phyloP scores from a whole-genome alignment of 257 asterid genomes.

The Nicotiana attenuata region DNA sequence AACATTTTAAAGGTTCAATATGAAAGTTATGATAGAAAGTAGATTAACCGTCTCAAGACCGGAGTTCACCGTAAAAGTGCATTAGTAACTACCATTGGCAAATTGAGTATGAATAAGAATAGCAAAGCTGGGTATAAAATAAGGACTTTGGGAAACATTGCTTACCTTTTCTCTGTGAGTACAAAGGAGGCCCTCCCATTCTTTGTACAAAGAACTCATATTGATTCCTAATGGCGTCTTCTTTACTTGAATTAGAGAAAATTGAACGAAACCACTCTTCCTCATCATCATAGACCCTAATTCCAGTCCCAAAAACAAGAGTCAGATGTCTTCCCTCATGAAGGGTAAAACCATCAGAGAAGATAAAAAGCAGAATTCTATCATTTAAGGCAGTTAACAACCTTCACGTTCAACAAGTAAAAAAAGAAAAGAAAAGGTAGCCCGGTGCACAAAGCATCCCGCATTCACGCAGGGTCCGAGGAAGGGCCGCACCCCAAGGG shows the following conservation, averaged over 20 bases:
- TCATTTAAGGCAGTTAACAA: background rate
- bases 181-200: conserved; percentile 97
- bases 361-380: background rate
- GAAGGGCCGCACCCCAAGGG: too few species aligned
- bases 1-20: background rate
- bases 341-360: background rate
- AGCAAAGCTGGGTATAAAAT: background rate
- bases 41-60: background rate
- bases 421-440: too few species aligned
- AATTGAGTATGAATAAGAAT: background rate
- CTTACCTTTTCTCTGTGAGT: conserved; percentile 78
- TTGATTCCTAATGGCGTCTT: conserved; percentile 95
- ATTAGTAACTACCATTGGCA: background rate
- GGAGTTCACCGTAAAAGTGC: background rate
- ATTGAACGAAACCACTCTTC: conserved; percentile 91
- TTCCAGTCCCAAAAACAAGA: background rate
- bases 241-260: conserved; percentile 74
- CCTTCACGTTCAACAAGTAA: too few species aligned
- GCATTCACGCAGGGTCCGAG: too few species aligned
- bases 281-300: conserved; percentile 84
- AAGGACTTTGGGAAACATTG: background rate
- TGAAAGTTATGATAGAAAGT: background rate
- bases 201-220: conserved; percentile 89
- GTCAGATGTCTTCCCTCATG: background rate
- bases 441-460: too few species aligned